Percentiles rank a stretch among this genome's conserved stretches.
Conservation (phyloP, 306 rosid species). For the Prunus kanzakura region DNA sequence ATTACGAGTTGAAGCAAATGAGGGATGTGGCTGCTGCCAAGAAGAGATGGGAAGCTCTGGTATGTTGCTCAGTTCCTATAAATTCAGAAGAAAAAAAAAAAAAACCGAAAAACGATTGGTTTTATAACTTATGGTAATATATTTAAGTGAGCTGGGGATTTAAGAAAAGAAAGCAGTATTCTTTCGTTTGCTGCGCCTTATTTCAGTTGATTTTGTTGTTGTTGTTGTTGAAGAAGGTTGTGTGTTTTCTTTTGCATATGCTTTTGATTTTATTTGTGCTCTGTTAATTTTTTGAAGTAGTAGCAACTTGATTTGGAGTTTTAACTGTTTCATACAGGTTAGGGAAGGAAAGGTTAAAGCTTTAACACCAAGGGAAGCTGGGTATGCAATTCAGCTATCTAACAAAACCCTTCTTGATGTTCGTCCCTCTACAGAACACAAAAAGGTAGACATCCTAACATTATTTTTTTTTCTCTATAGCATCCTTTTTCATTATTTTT, state of each 20-base stretch:
- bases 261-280: conserved; percentile 13
- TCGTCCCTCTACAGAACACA: conserved; percentile 79
- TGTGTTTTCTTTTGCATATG: not conserved
- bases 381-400: conserved; percentile 89
- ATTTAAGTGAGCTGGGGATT: not conserved
- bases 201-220: not conserved
- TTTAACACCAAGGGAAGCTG: conserved; percentile 87
- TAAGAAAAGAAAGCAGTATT: not conserved
- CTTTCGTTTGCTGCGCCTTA: not conserved
- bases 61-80: conserved; percentile 28
- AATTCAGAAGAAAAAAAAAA: not conserved
- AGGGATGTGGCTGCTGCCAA: conserved; percentile 93
- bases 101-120: not conserved
- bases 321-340: conserved; percentile 38
- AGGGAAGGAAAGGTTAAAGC: conserved; percentile 80
- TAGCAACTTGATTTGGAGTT: not conserved
- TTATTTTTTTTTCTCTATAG: not conserved
- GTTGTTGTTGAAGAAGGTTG: not conserved
- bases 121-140: not conserved
- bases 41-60: conserved; percentile 97
- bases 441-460: conserved; percentile 51
- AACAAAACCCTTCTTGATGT: conserved; percentile 88
- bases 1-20: conserved; percentile 82
- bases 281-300: not conserved
- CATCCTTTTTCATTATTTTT: not conserved